Conservation (phyloP, 352 stramenopile genomes). For the Aphanomyces euteiches region DNA sequence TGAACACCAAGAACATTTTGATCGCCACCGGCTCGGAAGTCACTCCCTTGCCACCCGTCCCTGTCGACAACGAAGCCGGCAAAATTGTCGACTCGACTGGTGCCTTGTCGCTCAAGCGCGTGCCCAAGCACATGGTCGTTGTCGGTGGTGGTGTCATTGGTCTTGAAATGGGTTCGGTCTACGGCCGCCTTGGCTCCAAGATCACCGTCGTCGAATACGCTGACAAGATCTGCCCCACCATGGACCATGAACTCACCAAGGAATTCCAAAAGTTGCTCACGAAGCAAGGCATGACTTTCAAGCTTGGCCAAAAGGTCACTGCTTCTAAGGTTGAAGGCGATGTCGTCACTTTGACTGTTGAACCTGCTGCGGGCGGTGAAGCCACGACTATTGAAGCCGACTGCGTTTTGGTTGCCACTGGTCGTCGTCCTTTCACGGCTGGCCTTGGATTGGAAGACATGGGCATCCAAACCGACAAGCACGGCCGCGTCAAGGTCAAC, state of each 20-base stretch:
- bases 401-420: slow-evolving; percentile 80
- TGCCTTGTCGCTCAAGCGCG: slow-evolving; percentile 88
- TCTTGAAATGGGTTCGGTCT: slow-evolving; percentile 98
- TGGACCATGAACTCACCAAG: slow-evolving; percentile 95
- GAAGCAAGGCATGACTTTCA: slow-evolving; percentile 98
- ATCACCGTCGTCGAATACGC: slow-evolving; percentile 99
- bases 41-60: slow-evolving; percentile 91
- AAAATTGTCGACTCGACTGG: slow-evolving; percentile 99
- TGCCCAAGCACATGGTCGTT: slow-evolving; percentile 95
- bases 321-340: slow-evolving; percentile 88
- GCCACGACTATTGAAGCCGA: slow-evolving; percentile 65
- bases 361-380: slow-evolving; percentile 71
- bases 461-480: slow-evolving; percentile 96
- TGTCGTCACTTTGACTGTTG: slow-evolving; percentile 94
- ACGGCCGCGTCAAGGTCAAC: slow-evolving; percentile 96
- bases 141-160: slow-evolving; percentile 98
- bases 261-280: slow-evolving; percentile 97
- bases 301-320: slow-evolving; percentile 96
- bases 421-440: slow-evolving; percentile 94
- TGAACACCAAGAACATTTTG: slow-evolving; percentile 98
- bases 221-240: slow-evolving; percentile 89
- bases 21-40: slow-evolving; percentile 88
- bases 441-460: slow-evolving; percentile 95
- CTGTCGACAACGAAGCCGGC: slow-evolving; percentile 94
- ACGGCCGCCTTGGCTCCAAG: slow-evolving; percentile 91